Evolutionary conservation across 768 basidiomycete species (phyloP), one percentile per base, ranked within the genome.

Genomic region (Tulasnella sp.): DNA sequence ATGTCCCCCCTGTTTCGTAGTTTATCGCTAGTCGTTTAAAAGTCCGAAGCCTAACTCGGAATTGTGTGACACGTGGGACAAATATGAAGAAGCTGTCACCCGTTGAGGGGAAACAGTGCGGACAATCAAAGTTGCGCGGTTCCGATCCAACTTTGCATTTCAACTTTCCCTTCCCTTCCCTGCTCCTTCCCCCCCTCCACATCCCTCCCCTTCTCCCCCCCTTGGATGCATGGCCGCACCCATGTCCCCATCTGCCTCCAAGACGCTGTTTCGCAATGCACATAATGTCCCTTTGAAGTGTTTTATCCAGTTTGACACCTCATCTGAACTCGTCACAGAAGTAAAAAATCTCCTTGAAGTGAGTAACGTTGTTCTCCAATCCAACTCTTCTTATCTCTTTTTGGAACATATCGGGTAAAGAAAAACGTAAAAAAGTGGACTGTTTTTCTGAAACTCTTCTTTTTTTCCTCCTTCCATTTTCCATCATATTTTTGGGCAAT

Each of bases 311-410:
- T 48, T 74, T 36, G 78, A 79, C 46, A 44, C 68, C 34, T 21
- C 68, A 27, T 4, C 27, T 27, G 78, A 79, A 72, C 71, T 74
- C 31, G 71, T 56, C 38, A 3, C 71, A 74, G 71, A 72, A 72
- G 44, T 74, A n/a, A 79, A 79, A 74, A 74, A 74, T 27, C 68
- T 79, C n/a, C 73, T 79, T 44, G 71, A 73, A 71, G 78, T 79
- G 27, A 56, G 78, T 73, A 21, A 2, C 16, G n/a, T 36, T 14
- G 46, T 34, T 36, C 52, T 46, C 75, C 75, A 48, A 16, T 52
- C 52, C 52, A 52, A 52, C 52, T 52, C 52, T n/a, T 52, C 1
- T 52, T 52, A 7, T 52, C 52, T 52, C 10, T 52, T 52, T 52
- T 52, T 52, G 52, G 24, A 52, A 1, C 52, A 52, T 52, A n/a